Base-by-base conservation (phyloP, 169 alveolate genomes). In the Blepharisma undulans region DNA sequence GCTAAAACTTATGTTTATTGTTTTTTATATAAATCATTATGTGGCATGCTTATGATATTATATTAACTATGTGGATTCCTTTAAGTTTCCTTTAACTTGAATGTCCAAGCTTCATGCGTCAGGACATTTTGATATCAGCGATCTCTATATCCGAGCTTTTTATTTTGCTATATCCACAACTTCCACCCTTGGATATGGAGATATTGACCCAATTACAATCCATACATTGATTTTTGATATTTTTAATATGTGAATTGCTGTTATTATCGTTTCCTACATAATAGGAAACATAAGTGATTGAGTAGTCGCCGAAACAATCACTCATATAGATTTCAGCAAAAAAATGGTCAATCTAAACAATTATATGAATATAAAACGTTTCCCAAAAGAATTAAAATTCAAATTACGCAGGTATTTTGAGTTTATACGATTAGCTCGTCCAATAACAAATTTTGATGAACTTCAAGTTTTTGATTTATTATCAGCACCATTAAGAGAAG, bases 141-240 rank as follows among this genome's bases (percentile, higher is more conserved):
- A 36, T 72, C 22, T 82, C 36, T 82, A 36, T 30, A 22, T 59
- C 7, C 33, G 60, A 30, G 33, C 77, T 22, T 22, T 82, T 82
- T 82, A 82, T 60, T 82, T 25, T 82, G 89, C 29, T 22, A 22
- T 82, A n/a, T 21, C 89, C 30, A 82, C 89, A 21, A 48, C 89
- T 34, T 82, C 89, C 1, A 48, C 89, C 21, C 36, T 82, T 0
- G 89, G 89, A 21, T 82, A 82, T 30, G 89, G 89, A 30, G 89
- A 82, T 74, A 32, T 32, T 30, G 27, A 32, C 76, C 89, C 89
- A 1, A 6, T 34, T 10, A 22, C 71, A 21, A 82, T 30, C 27
- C 27, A 82, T 4, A 27, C 33, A 59, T 25, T 25, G 29, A 78
- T 78, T 21, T 25, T 78, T 25, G 34, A 27, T 14, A 21, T 82